Conservation (phyloP, 2,329 filamentous ascomycete species). For the Aureobasidium subglaciale region DNA sequence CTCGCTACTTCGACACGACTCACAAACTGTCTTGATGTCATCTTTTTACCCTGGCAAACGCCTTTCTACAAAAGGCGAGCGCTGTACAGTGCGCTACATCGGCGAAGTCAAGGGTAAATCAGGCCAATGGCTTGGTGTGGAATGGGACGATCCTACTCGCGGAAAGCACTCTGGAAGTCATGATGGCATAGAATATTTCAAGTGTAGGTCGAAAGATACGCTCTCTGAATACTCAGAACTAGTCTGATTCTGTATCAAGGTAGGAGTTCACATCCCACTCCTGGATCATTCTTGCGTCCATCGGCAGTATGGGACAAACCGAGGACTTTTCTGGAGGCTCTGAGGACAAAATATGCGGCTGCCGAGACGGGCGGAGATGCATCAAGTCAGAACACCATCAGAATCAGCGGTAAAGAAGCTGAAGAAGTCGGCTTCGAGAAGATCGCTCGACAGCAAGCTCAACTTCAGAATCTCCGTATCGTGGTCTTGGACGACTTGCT, state of each 20-base stretch:
- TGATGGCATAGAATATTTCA: conserved; percentile 72
- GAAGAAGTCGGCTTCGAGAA: conserved; percentile 96
- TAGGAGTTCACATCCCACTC: conserved; percentile 58
- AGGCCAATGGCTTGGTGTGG: conserved; percentile 83
- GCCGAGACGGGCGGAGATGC: conserved; percentile 30
- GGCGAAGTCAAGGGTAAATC: conserved; percentile 69
- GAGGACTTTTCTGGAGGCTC: conserved; percentile 69
- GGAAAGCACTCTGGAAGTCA: conserved; percentile 89
- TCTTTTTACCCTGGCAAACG: conserved; percentile 58
- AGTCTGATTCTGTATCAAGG: conserved; percentile 31
- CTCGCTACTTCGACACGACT: neutral
- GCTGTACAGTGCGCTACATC: conserved; percentile 80
- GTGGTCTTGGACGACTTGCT: conserved; percentile 72
- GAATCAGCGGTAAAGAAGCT: conserved; percentile 73
- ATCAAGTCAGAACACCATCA: conserved; percentile 43
- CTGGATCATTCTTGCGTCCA: conserved; percentile 82
- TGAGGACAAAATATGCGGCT: conserved; percentile 76
- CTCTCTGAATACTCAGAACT: neutral
- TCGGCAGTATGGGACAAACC: conserved; percentile 61
- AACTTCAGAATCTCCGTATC: conserved; percentile 69
- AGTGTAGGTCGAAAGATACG: conserved; percentile 59
- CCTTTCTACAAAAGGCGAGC: conserved; percentile 66
- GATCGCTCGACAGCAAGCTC: conserved; percentile 70
- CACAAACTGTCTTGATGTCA: neutral
- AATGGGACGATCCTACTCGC: conserved; percentile 84